These are phyloP conservation scores for Gentiana macrophylla DNA, from an alignment of 257 asterid genomes.

Conservation along the genomic window DNA sequence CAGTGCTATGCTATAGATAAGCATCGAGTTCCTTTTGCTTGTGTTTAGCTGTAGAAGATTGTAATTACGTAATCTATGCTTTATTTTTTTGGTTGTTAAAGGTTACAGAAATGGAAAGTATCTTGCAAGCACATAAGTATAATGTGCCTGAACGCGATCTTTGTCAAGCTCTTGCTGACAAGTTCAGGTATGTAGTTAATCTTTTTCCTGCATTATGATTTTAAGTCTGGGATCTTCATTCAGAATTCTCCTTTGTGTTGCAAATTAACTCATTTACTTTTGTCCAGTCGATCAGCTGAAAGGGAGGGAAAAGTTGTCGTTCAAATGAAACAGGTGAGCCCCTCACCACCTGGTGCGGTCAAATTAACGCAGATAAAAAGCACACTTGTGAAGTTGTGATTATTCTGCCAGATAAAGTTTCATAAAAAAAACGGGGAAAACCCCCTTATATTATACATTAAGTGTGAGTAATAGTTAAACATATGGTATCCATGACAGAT, in stretches of 20 bases:
- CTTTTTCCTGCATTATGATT: background rate
- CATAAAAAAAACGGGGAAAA: no score
- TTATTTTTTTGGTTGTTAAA: slow-evolving; percentile 10
- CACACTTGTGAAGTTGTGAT: no score
- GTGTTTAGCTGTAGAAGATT: no score
- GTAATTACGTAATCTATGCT: background rate
- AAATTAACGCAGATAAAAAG: background rate
- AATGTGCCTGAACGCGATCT: slow-evolving; percentile 69
- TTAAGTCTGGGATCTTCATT: background rate
- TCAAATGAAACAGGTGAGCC: slow-evolving; percentile 64
- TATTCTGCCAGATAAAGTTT: no score
- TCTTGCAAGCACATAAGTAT: slow-evolving; percentile 63
- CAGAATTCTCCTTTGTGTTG: background rate
- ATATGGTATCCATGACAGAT: slow-evolving; percentile 10
- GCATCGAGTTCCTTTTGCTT: no score
- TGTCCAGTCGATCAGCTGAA: slow-evolving; percentile 56
- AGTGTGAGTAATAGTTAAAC: background rate
- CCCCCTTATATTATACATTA: no score
- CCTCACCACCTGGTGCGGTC: no score
- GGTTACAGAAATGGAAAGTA: slow-evolving; percentile 91
- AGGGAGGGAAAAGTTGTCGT: slow-evolving; percentile 72
- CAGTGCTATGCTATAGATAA: no score
- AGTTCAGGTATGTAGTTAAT: slow-evolving; percentile 51
- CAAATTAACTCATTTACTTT: slow-evolving; percentile 15
- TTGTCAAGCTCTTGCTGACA: slow-evolving; percentile 75